Evolutionary conservation across 139 green algal genomes (phyloP), one percentile per base, ranked within the genome.

Genomic region (Yamagishiella unicocca): DNA sequence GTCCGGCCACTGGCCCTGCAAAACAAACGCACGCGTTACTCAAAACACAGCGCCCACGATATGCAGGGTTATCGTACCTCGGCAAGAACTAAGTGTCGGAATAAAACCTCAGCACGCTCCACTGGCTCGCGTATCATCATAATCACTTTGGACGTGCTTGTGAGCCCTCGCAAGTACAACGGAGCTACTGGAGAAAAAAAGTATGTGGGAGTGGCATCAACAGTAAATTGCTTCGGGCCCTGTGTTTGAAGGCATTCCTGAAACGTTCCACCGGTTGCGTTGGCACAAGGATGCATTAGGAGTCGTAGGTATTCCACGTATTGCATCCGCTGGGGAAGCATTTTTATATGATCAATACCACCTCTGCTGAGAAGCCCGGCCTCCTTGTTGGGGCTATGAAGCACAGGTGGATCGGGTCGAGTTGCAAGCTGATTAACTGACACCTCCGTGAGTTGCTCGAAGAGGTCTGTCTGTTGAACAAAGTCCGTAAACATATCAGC

Each of bases 281-380:
- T 46, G 4, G 33, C 31, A 35, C 66, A 74, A 8, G 66, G 66
- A 35, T 74, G 66, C 2, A 33, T 4, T 25, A 74, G 66, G 17
- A 74, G 66, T 17, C 66, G 66, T 35, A 74, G 66, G 66, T 74
- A 74, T 35, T 74, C 66, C 21, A 74, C 37, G 6, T 74, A 74
- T 8, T 74, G 66, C 31, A 46, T 33, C 9, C 66, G 66, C 66
- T 74, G n/a, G 5, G 66, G 66, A 10, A 74, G 31, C 66, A 74
- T 45, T 25, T 74, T 46, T 6, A 5, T 29, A 10, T 33, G 33
- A 25, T 74, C 66, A 10, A 74, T 14, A 1, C 66, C 66, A 35
- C 66, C 66, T 6, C 66, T 33, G 7, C 66, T 74, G 37, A 74
- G 66, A 5, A 74, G 37, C 4, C 66, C 66, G 66, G 66, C 31